A percentile compares a stretch with the other conserved stretches of the same genome.
Conservation (phyloP, 2,329 filamentous ascomycete species). For the Stemphylium beticola region DNA sequence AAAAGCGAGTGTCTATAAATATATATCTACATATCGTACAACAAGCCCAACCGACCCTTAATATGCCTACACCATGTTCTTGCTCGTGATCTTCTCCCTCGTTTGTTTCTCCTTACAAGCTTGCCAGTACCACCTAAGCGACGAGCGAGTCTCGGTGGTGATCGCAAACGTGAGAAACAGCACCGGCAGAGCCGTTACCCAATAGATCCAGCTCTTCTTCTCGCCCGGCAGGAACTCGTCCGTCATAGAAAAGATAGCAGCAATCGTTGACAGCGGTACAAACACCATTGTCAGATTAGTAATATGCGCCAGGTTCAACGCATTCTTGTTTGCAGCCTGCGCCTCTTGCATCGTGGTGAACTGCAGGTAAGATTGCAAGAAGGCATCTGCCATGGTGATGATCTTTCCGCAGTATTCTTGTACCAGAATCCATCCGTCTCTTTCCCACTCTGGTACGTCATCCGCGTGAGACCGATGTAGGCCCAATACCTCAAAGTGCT, state of each 20-base stretch:
- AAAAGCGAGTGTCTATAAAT: not conserved
- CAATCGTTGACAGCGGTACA: constrained; percentile 12
- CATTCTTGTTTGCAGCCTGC: constrained; percentile 10
- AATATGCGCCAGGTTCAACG: constrained; percentile 6
- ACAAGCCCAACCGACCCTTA: not conserved
- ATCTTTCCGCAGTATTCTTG: not conserved
- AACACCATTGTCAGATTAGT: constrained; percentile 16
- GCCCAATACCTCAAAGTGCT: not conserved
- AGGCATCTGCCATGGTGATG: not conserved
- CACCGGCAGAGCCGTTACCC: constrained; percentile 6
- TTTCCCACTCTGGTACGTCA: not conserved
- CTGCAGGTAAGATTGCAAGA: not conserved
- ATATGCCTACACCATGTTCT: not conserved
- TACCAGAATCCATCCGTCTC: not conserved
- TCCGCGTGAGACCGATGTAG: not conserved
- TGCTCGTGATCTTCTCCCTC: not conserved
- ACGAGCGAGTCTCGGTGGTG: not conserved
- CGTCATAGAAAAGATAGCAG: constrained; percentile 13
- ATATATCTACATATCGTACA: not conserved
- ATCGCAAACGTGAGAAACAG: not conserved
- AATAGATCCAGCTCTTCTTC: constrained; percentile 12
- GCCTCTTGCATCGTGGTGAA: constrained; percentile 14
- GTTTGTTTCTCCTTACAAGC: not conserved
- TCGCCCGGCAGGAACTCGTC: constrained; percentile 11
- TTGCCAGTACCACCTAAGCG: not conserved